Percentiles rank a stretch among this genome's conserved stretches.
These are phyloP conservation scores for Sarocladiaceae sp. DNA, from an alignment of 2,329 filamentous ascomycete species.

Conservation along the genomic window DNA sequence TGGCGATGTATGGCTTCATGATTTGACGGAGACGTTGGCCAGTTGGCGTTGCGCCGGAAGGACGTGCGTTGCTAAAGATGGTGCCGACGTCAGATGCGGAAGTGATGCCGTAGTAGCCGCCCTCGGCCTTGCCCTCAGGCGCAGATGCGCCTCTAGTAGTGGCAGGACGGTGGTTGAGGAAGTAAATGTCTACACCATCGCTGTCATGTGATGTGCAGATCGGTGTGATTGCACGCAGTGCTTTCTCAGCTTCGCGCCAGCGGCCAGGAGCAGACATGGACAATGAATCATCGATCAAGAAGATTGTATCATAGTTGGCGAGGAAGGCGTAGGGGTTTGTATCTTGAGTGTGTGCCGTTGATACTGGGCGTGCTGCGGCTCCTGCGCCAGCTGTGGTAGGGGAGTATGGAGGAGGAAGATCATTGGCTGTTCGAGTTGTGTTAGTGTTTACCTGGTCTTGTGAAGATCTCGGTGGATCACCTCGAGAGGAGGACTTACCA, in stretches of 20 bases:
- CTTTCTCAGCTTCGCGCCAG: constrained; percentile 71
- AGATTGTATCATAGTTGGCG: constrained; percentile 75
- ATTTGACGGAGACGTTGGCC: constrained; percentile 68
- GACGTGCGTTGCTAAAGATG: constrained; percentile 67
- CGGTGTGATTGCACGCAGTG: constrained; percentile 70
- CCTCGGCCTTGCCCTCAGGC: constrained; percentile 31
- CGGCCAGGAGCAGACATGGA: constrained; percentile 69
- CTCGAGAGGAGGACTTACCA: neutral
- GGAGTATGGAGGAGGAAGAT: constrained; percentile 33
- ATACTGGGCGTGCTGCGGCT: constrained; percentile 15
- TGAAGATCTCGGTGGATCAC: neutral
- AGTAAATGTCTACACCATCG: constrained; percentile 88
- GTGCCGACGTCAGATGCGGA: constrained; percentile 52
- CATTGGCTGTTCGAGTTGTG: constrained; percentile 15
- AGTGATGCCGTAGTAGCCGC: constrained; percentile 63
- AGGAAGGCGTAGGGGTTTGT: constrained; percentile 77
- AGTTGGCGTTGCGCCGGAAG: constrained; percentile 67
- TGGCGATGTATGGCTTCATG: constrained; percentile 63
- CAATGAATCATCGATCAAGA: constrained; percentile 88
- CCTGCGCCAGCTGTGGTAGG: neutral
- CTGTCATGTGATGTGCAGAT: constrained; percentile 76
- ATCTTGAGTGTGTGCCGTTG: constrained; percentile 28
- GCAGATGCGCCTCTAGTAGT: constrained; percentile 25
- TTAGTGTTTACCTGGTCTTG: neutral
- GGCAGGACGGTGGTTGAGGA: constrained; percentile 65